Evolutionary conservation across 2,329 filamentous ascomycete species (phyloP), one percentile per base, ranked within the genome.

Genomic region (Pseudogymnoascus sp.): DNA sequence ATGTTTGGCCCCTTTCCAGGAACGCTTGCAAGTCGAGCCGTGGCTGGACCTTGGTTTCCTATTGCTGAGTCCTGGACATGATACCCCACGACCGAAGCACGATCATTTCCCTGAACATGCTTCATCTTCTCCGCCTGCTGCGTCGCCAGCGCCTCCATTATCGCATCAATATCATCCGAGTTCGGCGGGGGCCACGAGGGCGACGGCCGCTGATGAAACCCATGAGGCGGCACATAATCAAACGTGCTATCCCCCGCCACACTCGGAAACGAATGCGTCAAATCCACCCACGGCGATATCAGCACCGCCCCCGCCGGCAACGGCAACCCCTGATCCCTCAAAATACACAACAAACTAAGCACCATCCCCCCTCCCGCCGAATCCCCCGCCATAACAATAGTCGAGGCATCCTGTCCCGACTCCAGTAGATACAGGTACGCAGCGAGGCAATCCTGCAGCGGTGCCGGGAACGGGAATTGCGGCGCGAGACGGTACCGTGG

Each of bases 401-500:
- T 92, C 21, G 82, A 87, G 0, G 93, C 87, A 61, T 92, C 85
- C 69, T 96, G 89, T 2, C 86, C 78, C 3, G 85, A 85, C 23
- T 14, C 45, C 57, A 98, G 81, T 2, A 98, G 84, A 70, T 91
- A 89, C 14, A 98, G 79, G 73, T 99, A 98, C 0, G 92, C 85
- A 1, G 93, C 91, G 61, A 99, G 75, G 70, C 92, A 96, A 74
- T 99, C 95, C 64, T 95, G 88, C 6, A 99, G 77, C 28, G 90
- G 92, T 72, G 95, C 98, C 0, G 95, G 95, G 68, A 99, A 99
- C 0, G 95, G 95, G 66, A 93, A 99, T 74, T 98, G 93, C 1
- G 93, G 95, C 5, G 95, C 85, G 31, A 99, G 81, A 43, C 95
- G 86, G 75, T 98, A 99, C 66, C 86, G 81, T 4, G 93, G 90